A percentile compares a stretch with the other conserved stretches of the same genome.
Conservation (phyloP, 441 rosid species). For the Theobroma grandiflorum region DNA sequence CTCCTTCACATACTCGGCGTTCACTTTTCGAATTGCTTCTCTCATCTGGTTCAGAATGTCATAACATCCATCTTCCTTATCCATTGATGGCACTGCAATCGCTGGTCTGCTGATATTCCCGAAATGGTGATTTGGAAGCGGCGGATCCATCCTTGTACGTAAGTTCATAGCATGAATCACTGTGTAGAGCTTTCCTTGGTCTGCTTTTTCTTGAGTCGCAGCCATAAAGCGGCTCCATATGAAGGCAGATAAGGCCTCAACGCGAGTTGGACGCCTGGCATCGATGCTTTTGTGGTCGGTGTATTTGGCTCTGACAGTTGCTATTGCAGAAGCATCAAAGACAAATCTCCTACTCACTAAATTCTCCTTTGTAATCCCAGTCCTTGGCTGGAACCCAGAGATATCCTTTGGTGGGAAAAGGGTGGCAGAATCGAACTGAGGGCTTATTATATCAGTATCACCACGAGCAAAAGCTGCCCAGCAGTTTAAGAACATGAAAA, state of each 20-base stretch:
- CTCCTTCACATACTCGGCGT: slow-evolving; percentile 20
- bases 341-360: slow-evolving; percentile 11
- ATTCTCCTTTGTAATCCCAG: slow-evolving; percentile 20
- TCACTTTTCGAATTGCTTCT: slow-evolving; percentile 25
- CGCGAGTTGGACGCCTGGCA: slow-evolving; percentile 33
- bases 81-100: neutral
- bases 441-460: neutral
- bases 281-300: neutral
- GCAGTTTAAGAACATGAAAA: slow-evolving; percentile 36
- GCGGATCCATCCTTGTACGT: slow-evolving; percentile 40
- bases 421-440: neutral
- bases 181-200: neutral
- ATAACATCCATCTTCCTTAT: neutral
- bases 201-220: neutral
- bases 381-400: neutral
- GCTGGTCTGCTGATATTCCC: slow-evolving; percentile 42
- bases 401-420: slow-evolving; percentile 16
- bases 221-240: slow-evolving; percentile 35
- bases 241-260: slow-evolving; percentile 41
- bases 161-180: slow-evolving; percentile 39
- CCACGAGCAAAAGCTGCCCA: slow-evolving; percentile 40
- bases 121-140: slow-evolving; percentile 33
- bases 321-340: slow-evolving; percentile 3
- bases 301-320: neutral
- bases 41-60: slow-evolving; percentile 30